Evolutionary conservation across 306 rosid species (phyloP).

Genomic region (Gleditsia sinensis): DNA sequence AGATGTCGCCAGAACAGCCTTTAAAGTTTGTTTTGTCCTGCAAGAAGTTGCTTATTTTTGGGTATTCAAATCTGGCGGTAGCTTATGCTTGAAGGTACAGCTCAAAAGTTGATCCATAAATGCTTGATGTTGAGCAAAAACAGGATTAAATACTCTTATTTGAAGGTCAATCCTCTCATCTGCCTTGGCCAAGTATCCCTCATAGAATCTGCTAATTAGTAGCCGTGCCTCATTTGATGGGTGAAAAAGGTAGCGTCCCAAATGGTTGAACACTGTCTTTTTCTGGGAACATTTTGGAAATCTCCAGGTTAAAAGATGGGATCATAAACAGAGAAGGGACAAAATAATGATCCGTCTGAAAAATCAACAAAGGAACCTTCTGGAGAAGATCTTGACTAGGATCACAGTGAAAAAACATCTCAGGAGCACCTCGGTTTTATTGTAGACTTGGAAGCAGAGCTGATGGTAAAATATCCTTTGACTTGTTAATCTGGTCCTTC

Average conservation of each 20-base stretch:
- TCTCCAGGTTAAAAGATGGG: slow-evolving; percentile 44
- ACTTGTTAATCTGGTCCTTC: slow-evolving; percentile 26
- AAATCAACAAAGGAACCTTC: slow-evolving; percentile 42
- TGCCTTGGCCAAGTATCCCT: slow-evolving; percentile 30
- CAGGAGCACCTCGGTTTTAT: slow-evolving; percentile 29
- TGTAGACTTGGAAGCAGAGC: slow-evolving; percentile 48
- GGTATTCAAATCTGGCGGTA: slow-evolving; percentile 42
- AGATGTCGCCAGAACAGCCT: slow-evolving; percentile 56
- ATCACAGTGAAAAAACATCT: slow-evolving; percentile 61
- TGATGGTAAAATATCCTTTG: slow-evolving; percentile 32
- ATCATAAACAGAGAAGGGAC: slow-evolving; percentile 64
- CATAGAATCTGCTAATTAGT: slow-evolving; percentile 39
- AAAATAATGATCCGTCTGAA: slow-evolving; percentile 61
- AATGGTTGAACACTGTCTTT: slow-evolving; percentile 38
- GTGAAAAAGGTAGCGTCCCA: slow-evolving; percentile 37
- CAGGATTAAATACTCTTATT: no score
- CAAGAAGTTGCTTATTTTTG: background rate
- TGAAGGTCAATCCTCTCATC: slow-evolving; percentile 30
- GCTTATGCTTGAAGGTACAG: slow-evolving; percentile 45
- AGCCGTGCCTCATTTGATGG: slow-evolving; percentile 50
- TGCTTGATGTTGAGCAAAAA: slow-evolving; percentile 20
- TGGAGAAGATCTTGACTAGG: slow-evolving; percentile 51
- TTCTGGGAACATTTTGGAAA: slow-evolving; percentile 34
- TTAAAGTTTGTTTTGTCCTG: slow-evolving; percentile 8
- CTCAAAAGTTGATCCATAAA: slow-evolving; percentile 45